Evolutionary conservation across 495 filamentous ascomycete genomes (phyloP), one percentile per base, ranked within the genome.

Genomic region (Hypoxylon fuscum): DNA sequence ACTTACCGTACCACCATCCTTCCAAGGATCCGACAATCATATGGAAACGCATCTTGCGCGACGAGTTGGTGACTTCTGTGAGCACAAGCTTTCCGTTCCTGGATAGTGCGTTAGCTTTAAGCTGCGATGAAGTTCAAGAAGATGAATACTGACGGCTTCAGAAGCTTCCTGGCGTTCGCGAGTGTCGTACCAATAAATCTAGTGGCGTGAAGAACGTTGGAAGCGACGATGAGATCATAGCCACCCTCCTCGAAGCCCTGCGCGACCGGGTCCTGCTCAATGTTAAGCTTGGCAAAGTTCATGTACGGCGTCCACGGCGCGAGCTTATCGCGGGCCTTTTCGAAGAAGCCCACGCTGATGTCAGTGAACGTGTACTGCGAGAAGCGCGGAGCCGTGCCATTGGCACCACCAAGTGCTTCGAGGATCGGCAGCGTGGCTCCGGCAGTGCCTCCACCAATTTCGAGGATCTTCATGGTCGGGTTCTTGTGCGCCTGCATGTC

Each of bases 141-240:
- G n/a, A n/a, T n/a, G n/a, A n/a, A n/a, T n/a, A n/a, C n/a, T n/a
- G n/a, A n/a, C 0, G 74, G 75, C 49, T 76, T 77, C 0, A 80
- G 31, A 9, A 80, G 62, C 32, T 54, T 74, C 15, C 68, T 56
- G 0, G 82, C 76, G 38, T 82, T 76, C 5, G 58, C 43, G 77
- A 85, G 74, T 0, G 81, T 80, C 7, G 70, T 62, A 11, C 64
- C 59, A 47, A 82, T 72, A 5, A 68, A 68, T 23, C 70, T 66
- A 1, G 83, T 82, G 0, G 83, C 78, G 41, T 85, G 83, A 0
- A 87, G 55, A 0, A 79, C 79, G 48, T 82, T 76, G 29, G 72
- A 78, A 3, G 82, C 77, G 9, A 86, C 61, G 4, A 85, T 72
- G 25, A 84, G 38, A 44, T 85, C 83, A 31, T 81, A 86, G 0